Percentiles rank a stretch among this genome's conserved stretches.
phyloP scores from a whole-genome alignment of 1,139 yeast species.

The Candida sp. region DNA sequence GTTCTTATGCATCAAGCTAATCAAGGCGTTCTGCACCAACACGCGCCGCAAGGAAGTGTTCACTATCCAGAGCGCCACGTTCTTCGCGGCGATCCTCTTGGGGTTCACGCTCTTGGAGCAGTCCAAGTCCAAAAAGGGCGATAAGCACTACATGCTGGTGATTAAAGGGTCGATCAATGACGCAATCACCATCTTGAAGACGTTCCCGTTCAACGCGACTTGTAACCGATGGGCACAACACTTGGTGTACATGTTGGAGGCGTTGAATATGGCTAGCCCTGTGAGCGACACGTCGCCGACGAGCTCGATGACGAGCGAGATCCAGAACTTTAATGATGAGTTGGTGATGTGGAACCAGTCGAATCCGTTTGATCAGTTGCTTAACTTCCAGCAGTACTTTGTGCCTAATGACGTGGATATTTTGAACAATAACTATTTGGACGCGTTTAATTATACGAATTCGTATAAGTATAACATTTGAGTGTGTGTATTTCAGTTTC shows the following conservation, averaged over 20 bases:
- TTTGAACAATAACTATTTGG: constrained; percentile 19
- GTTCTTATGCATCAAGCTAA: constrained; percentile 16
- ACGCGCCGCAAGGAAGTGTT: constrained; percentile 16
- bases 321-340: constrained; percentile 15
- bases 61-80: constrained; percentile 14
- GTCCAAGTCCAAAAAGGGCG: constrained; percentile 12
- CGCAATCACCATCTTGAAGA: constrained; percentile 12
- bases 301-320: constrained; percentile 9
- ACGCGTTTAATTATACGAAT: constrained; percentile 20
- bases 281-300: neutral
- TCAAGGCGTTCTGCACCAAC: constrained; percentile 12
- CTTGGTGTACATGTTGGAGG: constrained; percentile 15
- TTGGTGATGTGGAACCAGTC: constrained; percentile 15
- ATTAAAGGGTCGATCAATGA: constrained; percentile 14
- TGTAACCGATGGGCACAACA: constrained; percentile 16
- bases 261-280: constrained; percentile 8
- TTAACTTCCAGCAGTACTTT: constrained; percentile 17
- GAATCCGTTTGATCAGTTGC: constrained; percentile 14
- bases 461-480: constrained; percentile 17
- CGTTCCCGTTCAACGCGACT: constrained; percentile 14
- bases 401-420: constrained; percentile 13
- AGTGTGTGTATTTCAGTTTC: constrained; percentile 11
- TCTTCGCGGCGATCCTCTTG: constrained; percentile 15
- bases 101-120: constrained; percentile 18
- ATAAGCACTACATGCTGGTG: constrained; percentile 16